Evolutionary conservation across 2,329 filamentous ascomycete genomes (phyloP).

Genomic region (Colletotrichum lini): DNA sequence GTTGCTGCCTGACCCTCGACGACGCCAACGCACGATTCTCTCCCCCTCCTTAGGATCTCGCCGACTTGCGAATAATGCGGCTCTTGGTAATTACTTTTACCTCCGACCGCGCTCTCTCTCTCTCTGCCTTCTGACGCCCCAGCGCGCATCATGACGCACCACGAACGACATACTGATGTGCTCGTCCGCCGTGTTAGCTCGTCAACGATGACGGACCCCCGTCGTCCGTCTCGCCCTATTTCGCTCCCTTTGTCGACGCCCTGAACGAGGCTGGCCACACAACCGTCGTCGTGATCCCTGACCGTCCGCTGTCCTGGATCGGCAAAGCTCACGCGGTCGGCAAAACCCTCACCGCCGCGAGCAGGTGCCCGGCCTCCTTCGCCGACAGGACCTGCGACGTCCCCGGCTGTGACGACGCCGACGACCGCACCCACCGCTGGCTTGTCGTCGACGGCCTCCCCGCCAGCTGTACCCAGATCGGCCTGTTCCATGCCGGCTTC

Average conservation of each 20-base stretch:
- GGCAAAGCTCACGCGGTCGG: conserved; percentile 83
- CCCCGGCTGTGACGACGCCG: conserved; percentile 58
- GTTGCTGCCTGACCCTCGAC: not conserved
- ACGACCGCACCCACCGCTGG: conserved; percentile 65
- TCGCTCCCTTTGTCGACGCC: conserved; percentile 68
- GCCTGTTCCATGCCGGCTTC: conserved; percentile 65
- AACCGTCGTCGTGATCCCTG: conserved; percentile 78
- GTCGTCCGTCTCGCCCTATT: conserved; percentile 71
- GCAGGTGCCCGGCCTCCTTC: conserved; percentile 37
- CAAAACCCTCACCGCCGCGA: conserved; percentile 64
- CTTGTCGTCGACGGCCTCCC: conserved; percentile 72
- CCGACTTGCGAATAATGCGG: conserved; percentile 37
- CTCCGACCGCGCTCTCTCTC: not conserved
- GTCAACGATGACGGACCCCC: conserved; percentile 73
- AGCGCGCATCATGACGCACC: conserved; percentile 1
- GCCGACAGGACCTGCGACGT: conserved; percentile 22
- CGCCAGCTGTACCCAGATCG: conserved; percentile 72
- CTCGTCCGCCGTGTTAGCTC: conserved; percentile 44
- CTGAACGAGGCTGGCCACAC: conserved; percentile 73
- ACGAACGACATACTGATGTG: conserved; percentile 22
- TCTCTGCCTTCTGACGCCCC: too few relatives aligned
- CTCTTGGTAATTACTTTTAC: conserved; percentile 37
- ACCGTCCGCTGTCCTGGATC: conserved; percentile 82
- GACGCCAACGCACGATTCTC: conserved; percentile 1
- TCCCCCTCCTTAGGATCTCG: conserved; percentile 8